These are phyloP conservation scores for Coniosporium apollinis DNA, from an alignment of 495 filamentous ascomycete species.

Conservation along the genomic window DNA sequence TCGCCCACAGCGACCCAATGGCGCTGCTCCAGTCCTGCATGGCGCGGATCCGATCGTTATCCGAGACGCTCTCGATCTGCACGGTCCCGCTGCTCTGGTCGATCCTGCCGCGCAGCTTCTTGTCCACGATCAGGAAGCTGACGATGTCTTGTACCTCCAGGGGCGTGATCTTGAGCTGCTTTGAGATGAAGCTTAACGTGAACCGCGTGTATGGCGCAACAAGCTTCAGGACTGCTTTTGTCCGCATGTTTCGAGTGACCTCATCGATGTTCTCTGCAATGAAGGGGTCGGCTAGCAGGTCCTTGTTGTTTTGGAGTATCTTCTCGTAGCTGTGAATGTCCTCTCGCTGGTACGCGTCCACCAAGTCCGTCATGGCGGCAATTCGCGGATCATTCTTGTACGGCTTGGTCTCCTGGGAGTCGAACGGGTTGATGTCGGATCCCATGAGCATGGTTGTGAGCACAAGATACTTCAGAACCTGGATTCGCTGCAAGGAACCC, in stretches of 20 bases:
- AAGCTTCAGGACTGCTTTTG: constrained; percentile 82
- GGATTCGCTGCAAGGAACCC: constrained; percentile 86
- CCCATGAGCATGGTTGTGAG: constrained; percentile 97
- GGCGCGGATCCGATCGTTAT: constrained; percentile 56
- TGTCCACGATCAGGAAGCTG: constrained; percentile 79
- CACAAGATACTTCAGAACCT: constrained; percentile 93
- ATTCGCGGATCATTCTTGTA: constrained; percentile 94
- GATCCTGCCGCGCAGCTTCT: constrained; percentile 71
- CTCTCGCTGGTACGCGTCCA: constrained; percentile 90
- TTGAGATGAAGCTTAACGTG: constrained; percentile 67
- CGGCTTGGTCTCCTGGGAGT: constrained; percentile 98
- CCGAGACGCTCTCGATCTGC: constrained; percentile 55
- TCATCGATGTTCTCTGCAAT: constrained; percentile 99
- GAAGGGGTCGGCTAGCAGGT: constrained; percentile 81
- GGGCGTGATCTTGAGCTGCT: constrained; percentile 66
- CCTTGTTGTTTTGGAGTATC: constrained; percentile 72
- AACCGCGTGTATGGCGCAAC: constrained; percentile 93
- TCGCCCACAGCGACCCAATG: constrained; percentile 31
- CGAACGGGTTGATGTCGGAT: constrained; percentile 98
- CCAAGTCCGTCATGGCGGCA: constrained; percentile 89
- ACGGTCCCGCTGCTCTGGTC: constrained; percentile 75
- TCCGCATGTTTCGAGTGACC: constrained; percentile 95
- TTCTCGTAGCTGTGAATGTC: constrained; percentile 85
- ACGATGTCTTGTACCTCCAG: constrained; percentile 85
- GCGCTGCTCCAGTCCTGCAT: constrained; percentile 58